Percentiles rank a stretch among this genome's conserved stretches.
Conservation (phyloP, 2,329 filamentous ascomycete genomes). For the Bipolaris oryzae region DNA sequence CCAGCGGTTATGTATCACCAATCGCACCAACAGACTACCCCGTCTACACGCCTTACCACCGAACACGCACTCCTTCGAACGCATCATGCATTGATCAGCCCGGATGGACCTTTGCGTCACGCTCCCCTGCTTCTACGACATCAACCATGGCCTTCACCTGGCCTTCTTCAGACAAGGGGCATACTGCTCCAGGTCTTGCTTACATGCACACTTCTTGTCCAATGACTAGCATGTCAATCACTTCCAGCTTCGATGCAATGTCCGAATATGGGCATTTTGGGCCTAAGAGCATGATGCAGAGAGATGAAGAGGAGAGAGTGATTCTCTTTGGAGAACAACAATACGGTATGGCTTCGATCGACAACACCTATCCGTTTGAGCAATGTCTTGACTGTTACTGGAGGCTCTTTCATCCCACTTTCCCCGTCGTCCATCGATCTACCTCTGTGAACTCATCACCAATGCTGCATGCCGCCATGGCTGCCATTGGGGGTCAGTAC, state of each 20-base stretch:
- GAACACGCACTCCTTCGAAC: conserved; percentile 47
- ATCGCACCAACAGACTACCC: conserved; percentile 33
- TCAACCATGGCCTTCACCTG: conserved; percentile 44
- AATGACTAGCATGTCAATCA: conserved; percentile 30
- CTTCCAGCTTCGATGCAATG: conserved; percentile 29
- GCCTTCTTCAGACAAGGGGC: conserved; percentile 38
- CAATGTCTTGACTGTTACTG: conserved; percentile 55
- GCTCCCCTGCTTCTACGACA: conserved; percentile 44
- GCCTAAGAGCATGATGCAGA: conserved; percentile 42
- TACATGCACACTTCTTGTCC: conserved; percentile 36
- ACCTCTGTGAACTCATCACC: conserved; percentile 50
- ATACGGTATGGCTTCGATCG: conserved; percentile 47
- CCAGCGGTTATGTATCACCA: conserved; percentile 44
- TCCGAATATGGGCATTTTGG: conserved; percentile 35
- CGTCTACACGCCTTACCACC: conserved; percentile 39
- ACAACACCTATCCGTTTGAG: conserved; percentile 43
- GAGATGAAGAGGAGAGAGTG: conserved; percentile 45
- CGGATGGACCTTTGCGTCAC: conserved; percentile 37
- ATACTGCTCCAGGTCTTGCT: conserved; percentile 29
- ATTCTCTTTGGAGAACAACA: conserved; percentile 45
- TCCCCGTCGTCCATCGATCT: conserved; percentile 53
- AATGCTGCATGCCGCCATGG: conserved; percentile 53
- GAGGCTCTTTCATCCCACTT: conserved; percentile 53
- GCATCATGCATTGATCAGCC: conserved; percentile 42
- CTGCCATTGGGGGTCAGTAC: conserved; percentile 53